Evolutionary conservation across 1,284 basidiomycete genomes (phyloP), one percentile per base, ranked within the genome.

Genomic region (Entoloma clypeatum): DNA sequence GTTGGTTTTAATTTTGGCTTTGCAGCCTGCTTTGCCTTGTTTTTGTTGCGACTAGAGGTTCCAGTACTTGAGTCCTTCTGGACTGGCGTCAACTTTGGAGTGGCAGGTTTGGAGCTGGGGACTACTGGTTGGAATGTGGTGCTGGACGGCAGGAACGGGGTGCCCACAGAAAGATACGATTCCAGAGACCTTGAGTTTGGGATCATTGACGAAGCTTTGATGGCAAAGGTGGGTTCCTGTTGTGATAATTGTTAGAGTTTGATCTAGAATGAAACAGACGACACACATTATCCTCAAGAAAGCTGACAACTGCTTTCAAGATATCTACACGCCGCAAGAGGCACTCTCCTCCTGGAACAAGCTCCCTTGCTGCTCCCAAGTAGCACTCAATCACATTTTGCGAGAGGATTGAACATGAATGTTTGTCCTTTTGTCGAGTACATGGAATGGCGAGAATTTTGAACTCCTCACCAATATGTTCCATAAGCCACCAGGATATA

Each of bases 401-500:
- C 3, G 37, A 10, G 10, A 39, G 21, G 7, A 44, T 28, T 4
- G 23, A 31, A 26, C 43, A 39, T 31, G 43, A 43, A 27, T 30
- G 30, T 8, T 9, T 7, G 21, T 43, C 41, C 6, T 10, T 17
- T 16, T 43, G 41, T 6, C 3, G 17, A 5, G 35, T 43, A 23
- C 41, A 36, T 3, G 34, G 41, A 25, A 43, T 34, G 3, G n/a
- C 4, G 4, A 3, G 19, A 21, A 2, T 5, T 7, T 28, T 17
- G 18, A 41, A 41, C 9, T 7, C 24, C 8, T 27, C 29, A 28
- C 14, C 27, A 10, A 25, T 3, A 8, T 36, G 30, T 2, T 26
- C n/a, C 3, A n/a, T n/a, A 22, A 44, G 37, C 43, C 43, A 44
- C 43, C 43, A 64, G 21, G 58, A 50, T 0, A 59, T 55, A 36